These are phyloP conservation scores for Phytopythium sindhum DNA, from an alignment of 352 stramenopile genomes.

Conservation along the genomic window DNA sequence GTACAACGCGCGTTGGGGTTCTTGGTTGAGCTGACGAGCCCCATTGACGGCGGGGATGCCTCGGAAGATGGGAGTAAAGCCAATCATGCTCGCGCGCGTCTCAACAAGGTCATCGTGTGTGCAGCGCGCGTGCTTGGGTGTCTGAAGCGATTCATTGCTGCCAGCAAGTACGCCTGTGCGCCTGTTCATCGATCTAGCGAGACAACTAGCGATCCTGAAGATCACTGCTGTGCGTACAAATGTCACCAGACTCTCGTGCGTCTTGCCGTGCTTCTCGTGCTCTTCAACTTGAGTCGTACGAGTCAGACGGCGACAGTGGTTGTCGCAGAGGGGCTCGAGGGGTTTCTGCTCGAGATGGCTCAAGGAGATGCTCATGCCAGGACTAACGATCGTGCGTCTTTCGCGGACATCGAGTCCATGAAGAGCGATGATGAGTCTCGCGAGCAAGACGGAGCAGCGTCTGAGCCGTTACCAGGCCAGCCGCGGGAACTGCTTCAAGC, in stretches of 20 bases:
- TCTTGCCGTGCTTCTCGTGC: conserved; percentile 25
- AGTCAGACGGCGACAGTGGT: conserved; percentile 25
- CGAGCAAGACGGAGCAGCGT: neutral
- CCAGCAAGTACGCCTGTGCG: neutral
- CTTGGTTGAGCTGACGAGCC: conserved; percentile 25
- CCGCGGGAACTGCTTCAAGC: conserved; percentile 1
- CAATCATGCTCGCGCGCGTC: neutral
- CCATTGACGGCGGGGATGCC: conserved; percentile 11
- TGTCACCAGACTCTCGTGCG: conserved; percentile 27
- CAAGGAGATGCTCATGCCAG: neutral
- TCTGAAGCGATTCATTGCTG: conserved; percentile 30
- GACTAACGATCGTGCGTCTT: neutral
- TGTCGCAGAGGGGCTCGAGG: conserved; percentile 37
- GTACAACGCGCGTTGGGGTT: conserved; percentile 23
- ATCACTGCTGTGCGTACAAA: conserved; percentile 16
- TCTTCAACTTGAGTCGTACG: conserved; percentile 39
- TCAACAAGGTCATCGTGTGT: conserved; percentile 15
- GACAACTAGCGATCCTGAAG: neutral
- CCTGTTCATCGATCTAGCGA: neutral
- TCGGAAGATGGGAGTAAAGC: neutral
- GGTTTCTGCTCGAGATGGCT: conserved; percentile 32
- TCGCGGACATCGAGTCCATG: neutral
- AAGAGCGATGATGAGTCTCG: neutral
- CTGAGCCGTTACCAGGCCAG: neutral
- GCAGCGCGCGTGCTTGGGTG: conserved; percentile 33